Base-by-base conservation (phyloP, 495 filamentous ascomycete genomes). In the Rhizodiscina lignyota region DNA sequence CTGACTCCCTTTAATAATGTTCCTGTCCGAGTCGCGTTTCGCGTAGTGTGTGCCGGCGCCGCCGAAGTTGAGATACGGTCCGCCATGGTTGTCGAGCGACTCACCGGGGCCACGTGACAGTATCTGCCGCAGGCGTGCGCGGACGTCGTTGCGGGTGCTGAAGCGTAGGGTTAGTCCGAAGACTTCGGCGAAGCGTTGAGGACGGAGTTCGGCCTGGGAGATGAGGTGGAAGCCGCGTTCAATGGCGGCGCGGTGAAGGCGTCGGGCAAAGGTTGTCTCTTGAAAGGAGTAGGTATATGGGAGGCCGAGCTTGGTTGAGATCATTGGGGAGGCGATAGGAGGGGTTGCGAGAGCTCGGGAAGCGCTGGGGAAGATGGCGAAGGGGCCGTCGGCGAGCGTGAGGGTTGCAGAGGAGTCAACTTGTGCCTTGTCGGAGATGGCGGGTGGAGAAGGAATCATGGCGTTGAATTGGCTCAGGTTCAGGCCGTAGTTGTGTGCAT, bases 201-300 rank as follows among this genome's bases (percentile, higher is more conserved):
- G 61, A 0, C 71, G 60, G 1, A 70, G 54, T 32, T 58, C 50
- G 4, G 73, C 55, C 37, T 71, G 60, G 16, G 60, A 54, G 21
- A 85, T 55, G n/a, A 85, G 63, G 27, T 56, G 51, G 37, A 71
- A 66, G 4, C 64, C 77, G 27, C 61, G 55, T 53, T 92, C 83
- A 11, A 76, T 44, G 4, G 70, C 62, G 35, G 64, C 66, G 6
- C 83, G 66, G 16, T 83, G 78, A 18, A 89, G 60, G 10, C 73
- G 63, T 0, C 81, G 70, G 13, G 72, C 71, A 41, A 91, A 81
- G n/a, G 67, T 67, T 11, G 60, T 58, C 54, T 89, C 83, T 18
- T 72, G 63, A 29, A 71, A 60, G 21, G 64, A 56, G 44, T 69
- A 69, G 0, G 63, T 63, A 3, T 35, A 48, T 0, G 66, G 64